Base-by-base conservation (phyloP, 2,329 filamentous ascomycete species). In the Colletotrichum acutatum region DNA sequence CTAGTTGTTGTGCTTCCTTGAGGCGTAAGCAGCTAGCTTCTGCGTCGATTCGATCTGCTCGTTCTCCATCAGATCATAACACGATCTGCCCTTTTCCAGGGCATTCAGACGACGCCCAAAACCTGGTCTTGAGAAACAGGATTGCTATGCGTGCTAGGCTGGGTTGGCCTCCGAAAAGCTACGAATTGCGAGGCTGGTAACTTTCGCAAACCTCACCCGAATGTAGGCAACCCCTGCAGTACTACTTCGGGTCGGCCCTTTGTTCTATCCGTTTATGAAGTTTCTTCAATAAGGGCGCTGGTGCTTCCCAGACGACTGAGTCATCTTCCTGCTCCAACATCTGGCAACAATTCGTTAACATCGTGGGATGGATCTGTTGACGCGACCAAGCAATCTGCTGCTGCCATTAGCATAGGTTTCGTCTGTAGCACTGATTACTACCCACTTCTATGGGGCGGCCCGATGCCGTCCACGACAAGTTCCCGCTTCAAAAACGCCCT, bases 401-500 rank as follows among this genome's bases (percentile, higher is more conserved):
- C 19, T 22, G 19, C 42, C 3, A n/a, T 9, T 9, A 22, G 42
- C 42, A 49, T 19, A 8, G 5, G 30, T 49, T 6, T 61, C 22
- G 16, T 61, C 22, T 61, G 16, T 34, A 46, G n/a, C 5, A 26
- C 16, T 61, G 28, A 14, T n/a, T 26, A 34, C 32, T 30, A 46
- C 5, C 32, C 46, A 34, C 49, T 49, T 26, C 8, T 34, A 12
- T 14, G 30, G 49, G 49, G 61, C 30, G 32, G 24, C n/a, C 42
- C 30, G 14, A 6, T 16, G 19, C 49, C 22, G 24, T 5, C 30
- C 32, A 68, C 42, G 16, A 24, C 52, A 53, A 12, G 11, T 58
- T 70, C 61, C 67, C 61, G 62, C 54, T 52, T 70, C 60, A 34
- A 26, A 34, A 26, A 46, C 42, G 52, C 66, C 65, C 46, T 46